Conservation (phyloP, 2,329 filamentous ascomycete species). For the Alternaria consortialis region DNA sequence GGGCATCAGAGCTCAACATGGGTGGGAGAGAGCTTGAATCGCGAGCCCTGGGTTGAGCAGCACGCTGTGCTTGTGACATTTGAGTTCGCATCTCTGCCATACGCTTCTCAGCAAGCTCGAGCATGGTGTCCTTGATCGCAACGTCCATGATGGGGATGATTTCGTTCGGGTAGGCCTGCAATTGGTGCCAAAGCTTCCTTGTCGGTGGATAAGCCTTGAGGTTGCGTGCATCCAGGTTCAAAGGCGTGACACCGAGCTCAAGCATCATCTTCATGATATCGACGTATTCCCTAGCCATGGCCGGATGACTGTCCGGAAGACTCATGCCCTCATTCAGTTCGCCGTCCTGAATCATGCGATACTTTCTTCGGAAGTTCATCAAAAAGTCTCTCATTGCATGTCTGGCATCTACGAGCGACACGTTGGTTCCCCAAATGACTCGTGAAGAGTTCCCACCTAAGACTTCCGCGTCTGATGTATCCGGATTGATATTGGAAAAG, state of each 20-base stretch:
- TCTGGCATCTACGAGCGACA: conserved; percentile 90
- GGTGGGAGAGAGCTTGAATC: conserved; percentile 76
- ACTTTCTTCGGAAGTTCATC: conserved; percentile 90
- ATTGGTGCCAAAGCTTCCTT: conserved; percentile 92
- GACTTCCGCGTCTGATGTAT: conserved; percentile 89
- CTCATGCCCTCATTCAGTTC: conserved; percentile 76
- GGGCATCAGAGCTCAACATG: conserved; percentile 81
- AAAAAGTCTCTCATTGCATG: conserved; percentile 90
- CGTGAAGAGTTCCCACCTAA: conserved; percentile 83
- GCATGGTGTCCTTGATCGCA: conserved; percentile 89
- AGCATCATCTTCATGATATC: conserved; percentile 91
- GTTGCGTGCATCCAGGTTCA: conserved; percentile 90
- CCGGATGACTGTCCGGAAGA: conserved; percentile 70
- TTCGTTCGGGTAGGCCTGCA: conserved; percentile 93
- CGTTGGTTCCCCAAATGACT: conserved; percentile 96
- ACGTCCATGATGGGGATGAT: conserved; percentile 98
- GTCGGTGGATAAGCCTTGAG: conserved; percentile 93
- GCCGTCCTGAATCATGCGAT: conserved; percentile 91
- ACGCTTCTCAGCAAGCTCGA: conserved; percentile 84
- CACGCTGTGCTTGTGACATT: conserved; percentile 65
- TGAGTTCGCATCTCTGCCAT: conserved; percentile 71
- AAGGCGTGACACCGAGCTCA: conserved; percentile 79
- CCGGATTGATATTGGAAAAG: conserved; percentile 76
- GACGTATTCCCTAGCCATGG: conserved; percentile 82
- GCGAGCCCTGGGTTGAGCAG: conserved; percentile 52